These are phyloP conservation scores for Camellia granthamiana DNA, from an alignment of 148 eudicot genomes.

Conservation along the genomic window DNA sequence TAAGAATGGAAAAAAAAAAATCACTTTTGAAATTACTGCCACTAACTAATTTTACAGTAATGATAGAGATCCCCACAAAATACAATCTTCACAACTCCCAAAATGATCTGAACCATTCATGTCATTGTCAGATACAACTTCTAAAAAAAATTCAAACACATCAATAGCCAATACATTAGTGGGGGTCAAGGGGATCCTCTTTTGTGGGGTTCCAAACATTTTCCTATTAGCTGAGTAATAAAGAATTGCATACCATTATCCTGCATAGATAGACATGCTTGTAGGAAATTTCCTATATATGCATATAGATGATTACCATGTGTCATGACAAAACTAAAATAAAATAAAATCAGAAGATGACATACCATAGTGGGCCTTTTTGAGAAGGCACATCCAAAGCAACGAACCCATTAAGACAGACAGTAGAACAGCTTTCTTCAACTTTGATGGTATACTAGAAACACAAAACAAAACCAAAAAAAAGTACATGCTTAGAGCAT, in stretches of 20 bases:
- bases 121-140: no score
- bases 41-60: not conserved
- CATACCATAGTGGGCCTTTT: conserved; percentile 53
- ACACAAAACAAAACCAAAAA: not conserved
- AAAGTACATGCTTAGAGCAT: not conserved
- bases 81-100: no score
- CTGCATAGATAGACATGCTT: not conserved
- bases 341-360: not conserved
- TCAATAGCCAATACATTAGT: no score
- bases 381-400: conserved; percentile 49
- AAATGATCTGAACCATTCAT: no score
- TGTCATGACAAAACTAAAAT: not conserved
- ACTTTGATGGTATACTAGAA: conserved; percentile 36
- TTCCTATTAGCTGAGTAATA: no score
- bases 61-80: not conserved
- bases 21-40: not conserved
- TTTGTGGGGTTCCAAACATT: no score
- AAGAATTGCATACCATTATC: not conserved
- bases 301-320: not conserved
- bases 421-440: conserved; percentile 17
- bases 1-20: not conserved
- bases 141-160: no score
- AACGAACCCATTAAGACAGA: conserved; percentile 45
- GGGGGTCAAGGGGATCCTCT: no score
- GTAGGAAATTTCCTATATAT: not conserved